Percentiles rank a stretch among this genome's conserved stretches.
These are phyloP conservation scores for Flueggea neowawraea DNA, from an alignment of 441 rosid species.

Conservation along the genomic window DNA sequence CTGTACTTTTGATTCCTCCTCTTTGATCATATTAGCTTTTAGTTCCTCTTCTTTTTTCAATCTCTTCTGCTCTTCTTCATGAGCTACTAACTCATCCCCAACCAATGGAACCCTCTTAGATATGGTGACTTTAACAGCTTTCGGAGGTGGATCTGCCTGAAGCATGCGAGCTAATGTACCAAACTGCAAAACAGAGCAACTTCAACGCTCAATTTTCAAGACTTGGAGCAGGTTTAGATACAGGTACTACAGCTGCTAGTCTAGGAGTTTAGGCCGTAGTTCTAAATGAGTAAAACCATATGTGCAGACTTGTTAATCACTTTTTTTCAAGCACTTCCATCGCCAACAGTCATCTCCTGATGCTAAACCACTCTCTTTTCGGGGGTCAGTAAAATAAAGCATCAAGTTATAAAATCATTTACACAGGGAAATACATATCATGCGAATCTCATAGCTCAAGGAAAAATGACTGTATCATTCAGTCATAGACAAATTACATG, in stretches of 20 bases:
- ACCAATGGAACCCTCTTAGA: constrained; percentile 96
- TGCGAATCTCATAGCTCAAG: neutral
- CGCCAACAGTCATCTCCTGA: too few species aligned
- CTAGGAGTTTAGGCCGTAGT: too few species aligned
- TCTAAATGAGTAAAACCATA: too few species aligned
- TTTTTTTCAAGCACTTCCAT: too few species aligned
- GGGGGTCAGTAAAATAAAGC: too few species aligned
- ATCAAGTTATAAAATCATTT: too few species aligned
- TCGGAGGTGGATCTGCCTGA: constrained; percentile 99
- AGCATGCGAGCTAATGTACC: constrained; percentile 97
- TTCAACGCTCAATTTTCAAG: neutral
- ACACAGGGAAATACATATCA: too few species aligned
- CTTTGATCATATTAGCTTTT: constrained; percentile 77
- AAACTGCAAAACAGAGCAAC: constrained; percentile 39
- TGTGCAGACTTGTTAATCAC: too few species aligned
- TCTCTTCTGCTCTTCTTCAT: constrained; percentile 95
- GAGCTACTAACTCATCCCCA: constrained; percentile 94
- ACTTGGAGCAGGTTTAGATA: too few species aligned
- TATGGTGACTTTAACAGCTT: constrained; percentile 91
- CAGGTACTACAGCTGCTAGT: too few species aligned
- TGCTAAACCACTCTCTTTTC: too few species aligned
- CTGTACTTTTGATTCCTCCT: constrained; percentile 76
- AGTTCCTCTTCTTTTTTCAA: constrained; percentile 87
- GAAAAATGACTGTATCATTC: neutral
- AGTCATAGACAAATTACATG: neutral